Evolutionary conservation across 352 stramenopile species (phyloP).

Genomic region (Pythium chondricola): DNA sequence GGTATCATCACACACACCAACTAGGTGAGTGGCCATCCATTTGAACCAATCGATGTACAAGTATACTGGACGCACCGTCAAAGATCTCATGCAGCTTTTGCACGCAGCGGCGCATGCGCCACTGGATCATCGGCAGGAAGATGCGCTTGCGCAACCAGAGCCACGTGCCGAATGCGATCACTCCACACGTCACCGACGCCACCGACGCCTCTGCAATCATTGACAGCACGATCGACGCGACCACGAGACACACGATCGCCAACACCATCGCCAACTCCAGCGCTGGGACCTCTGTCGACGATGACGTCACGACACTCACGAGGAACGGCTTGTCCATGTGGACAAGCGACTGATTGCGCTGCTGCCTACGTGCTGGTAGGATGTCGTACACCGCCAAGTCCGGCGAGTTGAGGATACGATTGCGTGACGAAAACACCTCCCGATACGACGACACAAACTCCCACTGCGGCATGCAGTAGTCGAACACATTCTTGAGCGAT

Average conservation of each 20-base stretch:
- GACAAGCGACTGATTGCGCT: slow-evolving; percentile 32
- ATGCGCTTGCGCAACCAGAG: slow-evolving; percentile 15
- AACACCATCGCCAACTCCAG: background rate
- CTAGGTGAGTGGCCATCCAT: background rate
- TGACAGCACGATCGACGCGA: background rate
- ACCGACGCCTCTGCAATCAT: background rate
- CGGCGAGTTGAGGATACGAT: slow-evolving; percentile 9
- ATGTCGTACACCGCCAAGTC: slow-evolving; percentile 17
- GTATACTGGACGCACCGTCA: slow-evolving; percentile 14
- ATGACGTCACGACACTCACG: slow-evolving; percentile 57
- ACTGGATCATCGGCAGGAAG: slow-evolving; percentile 16
- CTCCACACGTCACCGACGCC: background rate
- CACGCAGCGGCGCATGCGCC: slow-evolving; percentile 33
- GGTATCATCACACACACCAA: background rate
- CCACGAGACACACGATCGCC: background rate
- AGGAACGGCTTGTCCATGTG: slow-evolving; percentile 53
- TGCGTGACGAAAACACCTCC: slow-evolving; percentile 13
- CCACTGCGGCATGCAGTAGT: slow-evolving; percentile 31
- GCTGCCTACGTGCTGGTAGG: slow-evolving; percentile 31
- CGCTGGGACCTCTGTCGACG: slow-evolving; percentile 27
- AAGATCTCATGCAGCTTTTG: slow-evolving; percentile 42
- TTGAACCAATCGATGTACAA: background rate
- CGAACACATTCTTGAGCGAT: slow-evolving; percentile 19
- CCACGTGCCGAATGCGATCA: slow-evolving; percentile 15
- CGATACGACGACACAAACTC: slow-evolving; percentile 14